Evolutionary conservation across 257 asterid genomes (phyloP).

Genomic region (Eustoma russellianum): DNA sequence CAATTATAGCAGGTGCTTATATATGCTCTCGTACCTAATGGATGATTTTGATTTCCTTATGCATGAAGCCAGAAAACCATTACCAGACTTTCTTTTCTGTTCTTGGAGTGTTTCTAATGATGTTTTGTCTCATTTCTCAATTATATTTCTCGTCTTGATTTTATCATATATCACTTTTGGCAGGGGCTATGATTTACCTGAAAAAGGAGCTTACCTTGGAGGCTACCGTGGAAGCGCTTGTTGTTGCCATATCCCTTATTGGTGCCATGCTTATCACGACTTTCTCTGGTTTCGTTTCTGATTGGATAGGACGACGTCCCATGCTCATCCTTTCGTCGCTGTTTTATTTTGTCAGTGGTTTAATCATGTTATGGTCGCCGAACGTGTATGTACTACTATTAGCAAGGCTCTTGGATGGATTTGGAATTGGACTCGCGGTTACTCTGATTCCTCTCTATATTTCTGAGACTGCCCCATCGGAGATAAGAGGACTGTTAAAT

Average conservation of each 20-base stretch:
- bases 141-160: conserved; percentile 1
- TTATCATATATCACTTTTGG: not conserved
- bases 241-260: conserved; percentile 16
- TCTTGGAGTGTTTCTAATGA: not conserved
- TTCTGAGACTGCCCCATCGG: conserved; percentile 19
- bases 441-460: conserved; percentile 15
- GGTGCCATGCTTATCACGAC: conserved; percentile 16
- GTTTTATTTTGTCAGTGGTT: conserved; percentile 14
- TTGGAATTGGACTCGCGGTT: conserved; percentile 14
- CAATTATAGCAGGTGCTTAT: conserved; percentile 14
- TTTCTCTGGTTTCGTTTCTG: conserved; percentile 14
- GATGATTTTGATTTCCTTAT: not conserved
- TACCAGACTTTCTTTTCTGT: not conserved
- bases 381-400: conserved; percentile 15
- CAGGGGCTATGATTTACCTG: conserved; percentile 18
- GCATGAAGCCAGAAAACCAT: too few relatives aligned
- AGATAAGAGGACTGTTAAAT: conserved; percentile 14
- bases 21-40: not conserved
- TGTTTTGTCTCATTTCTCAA: not conserved
- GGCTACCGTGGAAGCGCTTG: conserved; percentile 13
- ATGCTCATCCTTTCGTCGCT: conserved; percentile 13
- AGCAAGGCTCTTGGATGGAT: conserved; percentile 16
- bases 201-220: conserved; percentile 10
- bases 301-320: conserved; percentile 17
- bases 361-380: conserved; percentile 19